phyloP scores from a whole-genome alignment of 1,284 basidiomycete species.

The Sanghuangporus weigelae region DNA sequence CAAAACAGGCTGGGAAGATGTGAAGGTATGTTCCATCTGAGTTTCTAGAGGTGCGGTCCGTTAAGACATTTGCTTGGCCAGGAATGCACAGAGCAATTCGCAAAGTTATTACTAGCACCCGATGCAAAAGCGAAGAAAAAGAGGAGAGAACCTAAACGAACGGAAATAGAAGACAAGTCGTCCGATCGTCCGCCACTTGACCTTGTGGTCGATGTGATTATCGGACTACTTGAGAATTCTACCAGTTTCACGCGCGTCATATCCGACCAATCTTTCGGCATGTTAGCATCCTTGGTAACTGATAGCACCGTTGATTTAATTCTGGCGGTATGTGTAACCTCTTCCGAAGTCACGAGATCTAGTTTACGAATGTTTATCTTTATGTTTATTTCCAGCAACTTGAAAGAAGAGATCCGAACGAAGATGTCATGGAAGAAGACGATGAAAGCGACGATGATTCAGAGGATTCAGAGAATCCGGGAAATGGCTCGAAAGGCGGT shows the following conservation, averaged over 20 bases:
- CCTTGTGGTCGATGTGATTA: conserved; percentile 81
- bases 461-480: conserved; percentile 32
- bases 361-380: background rate
- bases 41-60: background rate
- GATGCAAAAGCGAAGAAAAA: conserved; percentile 28
- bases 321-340: conserved; percentile 57
- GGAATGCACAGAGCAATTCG: conserved; percentile 49
- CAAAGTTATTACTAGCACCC: conserved; percentile 41
- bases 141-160: conserved; percentile 29
- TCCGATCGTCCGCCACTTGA: conserved; percentile 62
- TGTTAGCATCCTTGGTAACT: conserved; percentile 66
- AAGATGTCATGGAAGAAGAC: conserved; percentile 43
- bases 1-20: conserved; percentile 10
- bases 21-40: conserved; percentile 31
- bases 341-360: background rate
- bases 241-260: conserved; percentile 79
- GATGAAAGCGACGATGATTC: conserved; percentile 37
- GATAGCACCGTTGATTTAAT: conserved; percentile 80
- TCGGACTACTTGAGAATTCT: conserved; percentile 84
- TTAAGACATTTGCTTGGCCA: conserved; percentile 24
- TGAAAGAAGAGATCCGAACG: conserved; percentile 60
- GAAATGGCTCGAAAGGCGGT: conserved; percentile 36
- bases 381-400: conserved; percentile 59
- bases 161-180: conserved; percentile 31
- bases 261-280: conserved; percentile 78